Conservation (phyloP, 352 stramenopile species). For the Phytophthora fragariaefolia region DNA sequence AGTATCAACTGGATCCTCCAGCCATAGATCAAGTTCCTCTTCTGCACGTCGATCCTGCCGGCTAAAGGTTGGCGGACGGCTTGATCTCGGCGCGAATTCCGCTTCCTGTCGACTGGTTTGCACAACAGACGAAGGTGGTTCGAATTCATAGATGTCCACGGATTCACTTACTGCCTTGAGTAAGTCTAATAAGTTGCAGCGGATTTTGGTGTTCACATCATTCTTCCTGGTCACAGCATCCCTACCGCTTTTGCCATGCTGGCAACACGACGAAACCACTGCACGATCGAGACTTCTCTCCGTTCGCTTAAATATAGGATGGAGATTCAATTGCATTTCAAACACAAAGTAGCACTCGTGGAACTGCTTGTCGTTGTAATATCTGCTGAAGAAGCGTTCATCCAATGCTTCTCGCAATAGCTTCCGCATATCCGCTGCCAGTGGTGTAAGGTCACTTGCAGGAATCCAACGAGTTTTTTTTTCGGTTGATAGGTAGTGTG, state of each 20-base stretch:
- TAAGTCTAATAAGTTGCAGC: constrained; percentile 9
- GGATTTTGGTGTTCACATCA: constrained; percentile 9
- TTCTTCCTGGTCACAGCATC: constrained; percentile 7
- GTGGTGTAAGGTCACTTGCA: constrained; percentile 9
- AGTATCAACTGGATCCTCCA: constrained; percentile 15
- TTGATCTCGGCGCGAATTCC: constrained; percentile 1
- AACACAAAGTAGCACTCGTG: constrained; percentile 3
- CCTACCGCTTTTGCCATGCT: constrained; percentile 8
- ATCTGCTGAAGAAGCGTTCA: constrained; percentile 17
- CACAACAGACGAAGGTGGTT: neutral
- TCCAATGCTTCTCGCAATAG: neutral
- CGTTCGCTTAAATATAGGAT: constrained; percentile 16
- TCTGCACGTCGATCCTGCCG: constrained; percentile 11
- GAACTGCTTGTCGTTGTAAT: constrained; percentile 8
- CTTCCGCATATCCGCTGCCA: constrained; percentile 9
- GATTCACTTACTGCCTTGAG: constrained; percentile 4
- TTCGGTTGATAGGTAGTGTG: constrained; percentile 22
- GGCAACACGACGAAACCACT: constrained; percentile 15
- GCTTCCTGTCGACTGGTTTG: neutral
- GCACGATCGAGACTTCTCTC: constrained; percentile 1
- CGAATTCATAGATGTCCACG: neutral
- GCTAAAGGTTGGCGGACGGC: neutral
- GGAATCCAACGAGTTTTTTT: constrained; percentile 19
- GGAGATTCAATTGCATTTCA: constrained; percentile 20
- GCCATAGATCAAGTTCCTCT: constrained; percentile 10